Percentiles rank a stretch among this genome's conserved stretches.
phyloP scores from a whole-genome alignment of 306 rosid species.

The Begonia peltatifolia region DNA sequence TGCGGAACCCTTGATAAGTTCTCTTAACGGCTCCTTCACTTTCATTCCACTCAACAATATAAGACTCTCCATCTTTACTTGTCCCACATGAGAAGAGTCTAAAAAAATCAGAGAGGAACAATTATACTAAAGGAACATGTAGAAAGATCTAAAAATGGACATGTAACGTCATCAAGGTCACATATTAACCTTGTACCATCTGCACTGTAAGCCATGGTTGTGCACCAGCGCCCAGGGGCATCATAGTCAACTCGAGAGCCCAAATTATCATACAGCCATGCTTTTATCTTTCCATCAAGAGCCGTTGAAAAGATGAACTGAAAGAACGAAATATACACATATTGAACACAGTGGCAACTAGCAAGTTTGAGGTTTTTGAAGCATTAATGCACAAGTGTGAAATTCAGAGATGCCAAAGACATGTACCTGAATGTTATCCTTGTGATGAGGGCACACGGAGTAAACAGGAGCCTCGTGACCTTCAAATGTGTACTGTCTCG shows the following conservation, averaged over 20 bases:
- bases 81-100: slow-evolving; percentile 99
- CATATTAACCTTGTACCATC: slow-evolving; percentile 74
- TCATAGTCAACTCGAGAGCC: slow-evolving; percentile 97
- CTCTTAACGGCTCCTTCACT: slow-evolving; percentile 92
- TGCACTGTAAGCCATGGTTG: slow-evolving; percentile 88
- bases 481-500: slow-evolving; percentile 63
- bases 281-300: slow-evolving; percentile 89
- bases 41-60: slow-evolving; percentile 95
- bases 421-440: slow-evolving; percentile 76
- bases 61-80: slow-evolving; percentile 83
- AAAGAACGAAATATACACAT: slow-evolving; percentile 12
- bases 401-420: neutral
- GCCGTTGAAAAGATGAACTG: slow-evolving; percentile 96
- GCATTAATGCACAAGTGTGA: too few species aligned
- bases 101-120: neutral
- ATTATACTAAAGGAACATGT: neutral
- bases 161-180: neutral
- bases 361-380: too few species aligned
- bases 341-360: too few species aligned
- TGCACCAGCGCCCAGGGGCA: slow-evolving; percentile 96
- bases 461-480: slow-evolving; percentile 93
- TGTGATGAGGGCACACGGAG: slow-evolving; percentile 86
- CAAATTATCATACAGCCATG: slow-evolving; percentile 91
- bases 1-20: slow-evolving; percentile 87
- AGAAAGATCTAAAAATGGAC: slow-evolving; percentile 4